phyloP scores from a whole-genome alignment of 2,329 filamentous ascomycete species.

The Botrytis sinoallii region DNA sequence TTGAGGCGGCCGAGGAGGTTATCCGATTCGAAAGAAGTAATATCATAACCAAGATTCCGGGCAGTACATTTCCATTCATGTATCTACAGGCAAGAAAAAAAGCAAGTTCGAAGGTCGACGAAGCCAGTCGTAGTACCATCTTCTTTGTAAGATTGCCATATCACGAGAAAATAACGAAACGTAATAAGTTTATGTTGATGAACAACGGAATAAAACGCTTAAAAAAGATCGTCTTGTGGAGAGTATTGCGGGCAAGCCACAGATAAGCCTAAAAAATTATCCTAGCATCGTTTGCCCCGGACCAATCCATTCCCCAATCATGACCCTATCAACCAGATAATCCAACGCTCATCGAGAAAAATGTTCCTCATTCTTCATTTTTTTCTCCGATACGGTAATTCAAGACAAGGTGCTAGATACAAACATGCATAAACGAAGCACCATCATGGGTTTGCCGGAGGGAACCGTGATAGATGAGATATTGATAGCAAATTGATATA shows the following conservation, averaged over 20 bases:
- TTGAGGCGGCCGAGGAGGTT: conserved; percentile 4
- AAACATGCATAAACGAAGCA: conserved; percentile 8
- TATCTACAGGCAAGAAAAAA: not conserved
- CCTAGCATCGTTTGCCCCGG: conserved; percentile 5
- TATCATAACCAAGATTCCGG: conserved; percentile 15
- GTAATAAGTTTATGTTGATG: conserved; percentile 10
- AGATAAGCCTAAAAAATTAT: conserved; percentile 19
- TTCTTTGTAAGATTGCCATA: not conserved
- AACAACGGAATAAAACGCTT: conserved; percentile 10
- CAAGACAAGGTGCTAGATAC: conserved; percentile 6
- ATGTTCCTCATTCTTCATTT: not conserved
- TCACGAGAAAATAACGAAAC: conserved; percentile 1
- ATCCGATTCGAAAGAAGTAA: not conserved
- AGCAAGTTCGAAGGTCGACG: not conserved
- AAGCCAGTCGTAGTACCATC: not conserved
- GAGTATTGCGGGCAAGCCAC: not conserved
- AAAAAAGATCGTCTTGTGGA: not conserved
- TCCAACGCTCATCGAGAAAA: not conserved
- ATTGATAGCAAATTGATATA: not conserved
- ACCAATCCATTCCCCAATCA: conserved; percentile 11
- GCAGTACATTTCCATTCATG: conserved; percentile 4
- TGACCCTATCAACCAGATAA: not conserved
- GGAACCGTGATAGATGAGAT: conserved; percentile 5
- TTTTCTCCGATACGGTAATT: conserved; percentile 9
- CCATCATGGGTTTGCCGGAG: not conserved